Evolutionary conservation across 192 early-diverging fungal genomes (phyloP).

Genomic region (Mortierella hygrophila): DNA sequence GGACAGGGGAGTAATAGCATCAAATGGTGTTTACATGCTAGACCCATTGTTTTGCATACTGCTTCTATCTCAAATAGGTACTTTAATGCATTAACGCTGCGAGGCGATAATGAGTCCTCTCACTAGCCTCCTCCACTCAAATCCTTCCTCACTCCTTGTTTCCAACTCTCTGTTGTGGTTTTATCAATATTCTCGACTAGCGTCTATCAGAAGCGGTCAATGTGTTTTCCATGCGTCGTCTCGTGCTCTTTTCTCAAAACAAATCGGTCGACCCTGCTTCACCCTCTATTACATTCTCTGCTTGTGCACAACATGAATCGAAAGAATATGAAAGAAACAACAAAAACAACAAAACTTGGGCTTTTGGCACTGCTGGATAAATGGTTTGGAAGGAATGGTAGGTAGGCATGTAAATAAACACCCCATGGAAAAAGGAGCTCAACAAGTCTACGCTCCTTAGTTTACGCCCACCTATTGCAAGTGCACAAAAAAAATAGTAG

Average conservation of each 20-base stretch:
- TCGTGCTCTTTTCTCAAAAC: neutral
- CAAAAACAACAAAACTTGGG: neutral
- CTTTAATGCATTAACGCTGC: neutral
- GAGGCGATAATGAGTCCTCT: constrained; percentile 2
- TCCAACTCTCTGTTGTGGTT: neutral
- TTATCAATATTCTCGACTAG: neutral
- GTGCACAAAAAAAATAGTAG: neutral
- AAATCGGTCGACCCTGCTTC: neutral
- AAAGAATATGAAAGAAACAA: neutral
- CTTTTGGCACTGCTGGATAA: neutral
- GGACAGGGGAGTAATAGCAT: neutral
- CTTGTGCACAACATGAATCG: neutral
- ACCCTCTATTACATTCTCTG: neutral
- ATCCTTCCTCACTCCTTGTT: too few relatives aligned
- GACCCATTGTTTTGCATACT: neutral
- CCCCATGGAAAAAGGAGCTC: neutral
- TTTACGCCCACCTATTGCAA: neutral
- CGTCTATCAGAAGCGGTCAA: neutral
- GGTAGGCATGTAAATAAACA: neutral
- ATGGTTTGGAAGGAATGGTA: neutral
- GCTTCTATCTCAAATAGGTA: neutral
- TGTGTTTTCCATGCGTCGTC: constrained; percentile 5
- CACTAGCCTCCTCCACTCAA: neutral
- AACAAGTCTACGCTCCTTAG: neutral
- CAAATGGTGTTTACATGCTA: neutral